Conservation (phyloP, 352 stramenopile species). For the Halophytophthora batemanensis region DNA sequence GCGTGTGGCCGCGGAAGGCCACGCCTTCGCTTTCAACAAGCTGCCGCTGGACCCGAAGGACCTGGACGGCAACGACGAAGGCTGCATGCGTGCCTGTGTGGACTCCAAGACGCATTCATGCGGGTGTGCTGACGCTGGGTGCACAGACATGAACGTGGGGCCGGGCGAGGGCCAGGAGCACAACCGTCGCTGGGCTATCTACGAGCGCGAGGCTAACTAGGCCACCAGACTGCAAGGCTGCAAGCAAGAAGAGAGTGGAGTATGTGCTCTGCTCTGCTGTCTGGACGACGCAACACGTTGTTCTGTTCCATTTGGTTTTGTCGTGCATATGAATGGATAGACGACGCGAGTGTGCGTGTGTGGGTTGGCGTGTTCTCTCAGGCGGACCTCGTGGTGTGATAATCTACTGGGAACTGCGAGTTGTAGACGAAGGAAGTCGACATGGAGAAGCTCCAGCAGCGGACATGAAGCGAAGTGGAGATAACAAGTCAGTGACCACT, state of each 20-base stretch:
- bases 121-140: slow-evolving; percentile 82
- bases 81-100: slow-evolving; percentile 74
- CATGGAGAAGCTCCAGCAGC: no score
- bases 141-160: slow-evolving; percentile 61
- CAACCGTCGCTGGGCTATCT: slow-evolving; percentile 89
- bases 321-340: slow-evolving; percentile 22
- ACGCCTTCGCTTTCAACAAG: slow-evolving; percentile 90
- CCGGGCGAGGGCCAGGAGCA: slow-evolving; percentile 80
- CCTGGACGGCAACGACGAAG: slow-evolving; percentile 76
- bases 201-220: slow-evolving; percentile 58
- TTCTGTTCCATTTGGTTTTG: slow-evolving; percentile 19
- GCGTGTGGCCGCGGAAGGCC: slow-evolving; percentile 70
- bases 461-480: no score
- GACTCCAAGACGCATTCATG: slow-evolving; percentile 77
- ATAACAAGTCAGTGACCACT: no score
- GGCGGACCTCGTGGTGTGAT: no score
- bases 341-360: slow-evolving; percentile 15
- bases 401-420: slow-evolving; percentile 5
- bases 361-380: neutral
- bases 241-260: neutral
- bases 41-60: slow-evolving; percentile 59
- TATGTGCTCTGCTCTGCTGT: neutral
- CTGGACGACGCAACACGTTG: neutral
- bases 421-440: no score
- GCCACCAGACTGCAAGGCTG: neutral